Conservation (phyloP, 2,329 filamentous ascomycete species). For the Knoxdaviesia capensis region DNA sequence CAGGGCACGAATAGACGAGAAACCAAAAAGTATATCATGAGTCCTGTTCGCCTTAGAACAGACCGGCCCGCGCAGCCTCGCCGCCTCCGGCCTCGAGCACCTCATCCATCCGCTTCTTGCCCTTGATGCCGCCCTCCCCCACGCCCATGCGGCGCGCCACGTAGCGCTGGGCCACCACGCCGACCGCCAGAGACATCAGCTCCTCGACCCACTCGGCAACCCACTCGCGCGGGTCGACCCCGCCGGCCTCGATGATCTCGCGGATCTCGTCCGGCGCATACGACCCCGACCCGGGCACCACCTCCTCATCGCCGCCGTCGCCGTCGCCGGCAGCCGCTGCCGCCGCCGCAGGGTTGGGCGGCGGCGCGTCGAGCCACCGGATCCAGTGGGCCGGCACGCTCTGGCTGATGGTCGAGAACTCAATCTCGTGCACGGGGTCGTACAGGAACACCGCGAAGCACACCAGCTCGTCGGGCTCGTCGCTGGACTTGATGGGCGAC, state of each 20-base stretch:
- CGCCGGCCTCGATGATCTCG: constrained; percentile 56
- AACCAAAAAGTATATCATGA: neutral
- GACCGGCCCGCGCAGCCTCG: constrained; percentile 37
- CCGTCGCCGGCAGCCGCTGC: constrained; percentile 29
- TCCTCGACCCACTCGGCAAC: constrained; percentile 96
- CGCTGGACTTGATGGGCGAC: constrained; percentile 27
- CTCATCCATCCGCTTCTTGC: constrained; percentile 38
- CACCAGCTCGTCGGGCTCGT: constrained; percentile 38
- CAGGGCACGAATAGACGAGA: neutral
- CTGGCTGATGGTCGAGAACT: constrained; percentile 70
- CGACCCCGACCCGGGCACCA: constrained; percentile 15
- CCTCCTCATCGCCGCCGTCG: constrained; percentile 20
- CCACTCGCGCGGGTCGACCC: constrained; percentile 89
- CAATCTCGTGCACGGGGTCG: constrained; percentile 82
- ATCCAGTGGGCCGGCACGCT: constrained; percentile 69
- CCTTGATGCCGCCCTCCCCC: constrained; percentile 48
- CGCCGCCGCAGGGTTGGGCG: constrained; percentile 11
- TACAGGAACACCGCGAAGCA: constrained; percentile 62
- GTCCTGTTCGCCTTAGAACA: constrained; percentile 17
- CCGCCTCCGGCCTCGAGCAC: constrained; percentile 35
- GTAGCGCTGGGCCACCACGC: constrained; percentile 82
- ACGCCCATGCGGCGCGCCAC: constrained; percentile 93
- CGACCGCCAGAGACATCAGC: constrained; percentile 53
- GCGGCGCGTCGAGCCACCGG: constrained; percentile 69
- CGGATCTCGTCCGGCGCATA: constrained; percentile 55